Conservation (phyloP, 257 asterid genomes). For the Capsicum chinense region DNA sequence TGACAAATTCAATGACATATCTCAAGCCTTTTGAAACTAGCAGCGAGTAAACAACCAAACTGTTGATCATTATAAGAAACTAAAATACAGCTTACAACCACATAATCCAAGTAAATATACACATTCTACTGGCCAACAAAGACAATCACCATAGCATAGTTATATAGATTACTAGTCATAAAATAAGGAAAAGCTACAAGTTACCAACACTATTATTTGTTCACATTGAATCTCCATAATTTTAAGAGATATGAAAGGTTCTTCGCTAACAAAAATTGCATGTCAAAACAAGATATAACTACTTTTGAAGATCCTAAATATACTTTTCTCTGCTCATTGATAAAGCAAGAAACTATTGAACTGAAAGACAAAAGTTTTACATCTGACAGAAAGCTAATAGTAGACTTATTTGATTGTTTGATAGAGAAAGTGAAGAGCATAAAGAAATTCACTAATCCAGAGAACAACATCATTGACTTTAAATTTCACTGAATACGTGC, state of each 20-base stretch:
- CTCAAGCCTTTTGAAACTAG: not conserved
- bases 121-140: not conserved
- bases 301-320: not conserved
- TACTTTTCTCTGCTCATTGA: not conserved
- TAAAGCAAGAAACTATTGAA: not conserved
- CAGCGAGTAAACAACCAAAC: not conserved
- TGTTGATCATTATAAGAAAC: not conserved
- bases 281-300: not conserved
- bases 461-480: not conserved
- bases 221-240: not conserved
- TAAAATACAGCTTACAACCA: not conserved
- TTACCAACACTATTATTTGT: not conserved
- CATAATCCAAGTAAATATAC: not conserved
- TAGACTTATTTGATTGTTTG: not conserved
- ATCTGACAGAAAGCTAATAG: not conserved
- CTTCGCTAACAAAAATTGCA: not conserved
- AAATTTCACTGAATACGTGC: not conserved
- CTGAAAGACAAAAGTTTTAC: not conserved
- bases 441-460: not conserved
- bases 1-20: not conserved
- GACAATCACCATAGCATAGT: slow-evolving; percentile 40
- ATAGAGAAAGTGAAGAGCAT: not conserved
- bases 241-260: not conserved
- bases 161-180: too few species aligned
- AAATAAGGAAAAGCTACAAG: too few species aligned